Evolutionary conservation across 2,329 filamentous ascomycete species (phyloP), one percentile per base, ranked within the genome.

Genomic region (Drechslerella coelobrocha): DNA sequence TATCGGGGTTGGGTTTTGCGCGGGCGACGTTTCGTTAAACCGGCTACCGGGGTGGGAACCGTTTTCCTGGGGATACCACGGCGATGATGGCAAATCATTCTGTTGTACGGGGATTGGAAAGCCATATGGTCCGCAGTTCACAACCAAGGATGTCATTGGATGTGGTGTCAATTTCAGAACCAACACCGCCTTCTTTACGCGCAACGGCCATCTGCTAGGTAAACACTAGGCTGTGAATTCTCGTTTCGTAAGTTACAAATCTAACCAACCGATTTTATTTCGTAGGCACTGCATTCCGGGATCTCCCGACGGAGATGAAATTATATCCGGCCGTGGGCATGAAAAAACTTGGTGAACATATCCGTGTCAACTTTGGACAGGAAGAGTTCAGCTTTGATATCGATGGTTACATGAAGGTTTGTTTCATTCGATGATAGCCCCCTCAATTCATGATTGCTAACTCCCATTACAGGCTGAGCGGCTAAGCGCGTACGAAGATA

Each of bases 331-430:
- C 83, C 0, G 80, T 89, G 23, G 86, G 87, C n/a, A 80, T 89
- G 56, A 89, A 88, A 77, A 87, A 84, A 76, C 78, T 82, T 0
- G 85, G 85, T 47, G 87, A 89, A 75, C 82, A 85, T 73, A 77
- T 89, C 65, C 79, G 82, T 68, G 84, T 82, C 73, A 89, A 89
- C 76, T 89, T 89, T 79, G 87, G 87, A 50, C 86, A 88, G 78
- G 85, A 84, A 57, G 89, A 89, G 2, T 97, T 97, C 78, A 84
- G 91, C 47, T 99, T 89, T 80, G 90, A 97, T 78, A 97, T 99
- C 75, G 91, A 97, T 78, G 85, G 85, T 68, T 85, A 94, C 83
- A 88, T 96, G 81, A 84, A 84, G 82, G 90, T 90, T 83, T 76
- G 84, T 80, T 55, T 34, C 27, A 61, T 19, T 57, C 10, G 7